Evolutionary conservation across 345 rosid genomes (phyloP), one percentile per base, ranked within the genome.

Genomic region (Populus tremula): DNA sequence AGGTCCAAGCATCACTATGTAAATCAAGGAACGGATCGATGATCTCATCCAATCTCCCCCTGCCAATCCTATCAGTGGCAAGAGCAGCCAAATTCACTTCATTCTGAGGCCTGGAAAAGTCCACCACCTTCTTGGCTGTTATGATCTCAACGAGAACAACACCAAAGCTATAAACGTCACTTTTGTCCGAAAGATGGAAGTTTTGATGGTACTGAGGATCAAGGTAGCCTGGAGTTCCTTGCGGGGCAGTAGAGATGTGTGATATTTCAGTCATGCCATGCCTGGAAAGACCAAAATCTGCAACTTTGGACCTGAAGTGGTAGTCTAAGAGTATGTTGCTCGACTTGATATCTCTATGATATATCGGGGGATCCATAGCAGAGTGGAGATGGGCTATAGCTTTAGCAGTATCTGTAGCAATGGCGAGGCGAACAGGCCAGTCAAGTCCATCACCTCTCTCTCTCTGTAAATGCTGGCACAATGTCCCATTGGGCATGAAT

Each of bases 261-360:
- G 97, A 93, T 6, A 78, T 87, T 70, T 91, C 95, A 10, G 93
- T 78, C 82, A 70, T 86, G 38, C 98, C 98, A 25, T 89, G 85
- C 68, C 97, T 89, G 0, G 98, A 94, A 38, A 94, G 95, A 33
- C 98, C 98, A 49, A 94, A 94, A 80, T 93, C 98, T 8, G 97
- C 94, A n/a, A 94, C 87, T 77, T 93, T 94, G 61, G 97, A 87
- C 81, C 79, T 86, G 81, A 87, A 90, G 16, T 89, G 79, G 69
- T 69, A 77, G 83, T 94, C 97, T 59, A 93, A 67, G 38, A 94
- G 95, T 47, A 93, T 94, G 89, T 94, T 94, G 82, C 94, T 94
- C 0, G 97, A 94, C 78, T 93, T 94, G 56, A 94, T 78, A 80
- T 91, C 98, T 63, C 98, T 84, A 56, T 94, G 97, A 83, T 88